phyloP scores from a whole-genome alignment of 2,329 filamentous ascomycete species.

The Microdochium nivale region DNA sequence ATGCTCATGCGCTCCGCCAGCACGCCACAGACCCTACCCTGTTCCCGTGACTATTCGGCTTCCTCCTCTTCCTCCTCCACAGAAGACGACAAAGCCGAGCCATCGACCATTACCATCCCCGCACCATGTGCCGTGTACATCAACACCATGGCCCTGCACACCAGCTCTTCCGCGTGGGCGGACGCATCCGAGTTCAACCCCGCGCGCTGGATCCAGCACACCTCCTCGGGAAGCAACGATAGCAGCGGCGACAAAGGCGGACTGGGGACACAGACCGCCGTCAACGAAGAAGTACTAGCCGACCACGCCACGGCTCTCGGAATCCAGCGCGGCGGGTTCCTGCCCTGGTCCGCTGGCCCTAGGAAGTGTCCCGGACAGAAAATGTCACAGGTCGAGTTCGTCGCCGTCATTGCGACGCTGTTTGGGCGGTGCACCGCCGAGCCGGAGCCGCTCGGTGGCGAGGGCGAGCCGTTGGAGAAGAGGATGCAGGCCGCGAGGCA shows the following conservation, averaged over 20 bases:
- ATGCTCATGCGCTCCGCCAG: conserved; percentile 25
- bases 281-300: neutral
- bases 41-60: neutral
- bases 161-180: conserved; percentile 25
- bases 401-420: conserved; percentile 24
- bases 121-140: conserved; percentile 24
- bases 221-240: conserved; percentile 16
- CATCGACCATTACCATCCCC: conserved; percentile 4
- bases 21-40: conserved; percentile 16
- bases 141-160: conserved; percentile 21
- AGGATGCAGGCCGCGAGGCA: conserved; percentile 9
- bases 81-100: neutral
- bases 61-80: neutral
- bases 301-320: neutral
- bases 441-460: conserved; percentile 3
- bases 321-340: conserved; percentile 22
- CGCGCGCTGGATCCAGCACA: conserved; percentile 3
- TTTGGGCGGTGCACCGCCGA: conserved; percentile 16
- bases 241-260: neutral
- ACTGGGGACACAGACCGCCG: neutral
- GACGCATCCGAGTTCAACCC: conserved; percentile 22
- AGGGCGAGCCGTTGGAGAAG: conserved; percentile 12
- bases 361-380: conserved; percentile 43
- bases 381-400: conserved; percentile 47
- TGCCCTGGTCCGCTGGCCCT: conserved; percentile 39